These are phyloP conservation scores for Cystobasidium ongulense DNA, from an alignment of 768 basidiomycete genomes.

Conservation along the genomic window DNA sequence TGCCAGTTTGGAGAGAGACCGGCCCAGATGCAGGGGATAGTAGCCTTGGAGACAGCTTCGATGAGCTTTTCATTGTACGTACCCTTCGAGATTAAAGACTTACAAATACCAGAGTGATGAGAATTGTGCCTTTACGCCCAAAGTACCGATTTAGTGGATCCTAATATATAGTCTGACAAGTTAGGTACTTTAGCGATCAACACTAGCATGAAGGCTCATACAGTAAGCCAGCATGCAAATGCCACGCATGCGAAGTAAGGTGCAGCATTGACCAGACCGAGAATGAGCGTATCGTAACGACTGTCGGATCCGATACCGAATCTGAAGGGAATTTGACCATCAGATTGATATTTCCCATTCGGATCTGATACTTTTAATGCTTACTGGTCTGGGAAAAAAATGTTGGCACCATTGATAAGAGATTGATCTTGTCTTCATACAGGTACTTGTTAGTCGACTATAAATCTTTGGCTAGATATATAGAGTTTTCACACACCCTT, in stretches of 20 bases:
- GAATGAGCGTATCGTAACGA: conserved; percentile 3
- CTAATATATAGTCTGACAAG: conserved; percentile 26
- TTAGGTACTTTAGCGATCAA: background rate
- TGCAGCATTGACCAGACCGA: conserved; percentile 29
- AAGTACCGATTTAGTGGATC: conserved; percentile 44
- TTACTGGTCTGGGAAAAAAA: conserved; percentile 29
- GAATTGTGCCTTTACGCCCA: conserved; percentile 55
- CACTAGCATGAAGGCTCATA: conserved; percentile 38
- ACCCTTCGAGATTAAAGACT: too few relatives aligned
- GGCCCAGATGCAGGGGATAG: conserved; percentile 47
- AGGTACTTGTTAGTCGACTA: conserved; percentile 56
- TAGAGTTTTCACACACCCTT: conserved; percentile 59
- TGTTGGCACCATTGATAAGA: conserved; percentile 10
- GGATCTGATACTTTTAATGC: background rate
- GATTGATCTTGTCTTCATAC: conserved; percentile 39
- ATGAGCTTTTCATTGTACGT: background rate
- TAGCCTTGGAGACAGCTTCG: conserved; percentile 37
- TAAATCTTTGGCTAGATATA: conserved; percentile 49
- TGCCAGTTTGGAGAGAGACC: conserved; percentile 47
- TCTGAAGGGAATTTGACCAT: background rate
- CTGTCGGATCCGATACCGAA: conserved; percentile 9
- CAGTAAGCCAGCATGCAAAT: conserved; percentile 49
- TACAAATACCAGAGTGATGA: conserved; percentile 46
- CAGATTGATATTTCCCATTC: background rate
- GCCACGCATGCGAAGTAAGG: conserved; percentile 8